phyloP scores from a whole-genome alignment of 2,329 filamentous ascomycete genomes.

The Venturia aucupariae region DNA sequence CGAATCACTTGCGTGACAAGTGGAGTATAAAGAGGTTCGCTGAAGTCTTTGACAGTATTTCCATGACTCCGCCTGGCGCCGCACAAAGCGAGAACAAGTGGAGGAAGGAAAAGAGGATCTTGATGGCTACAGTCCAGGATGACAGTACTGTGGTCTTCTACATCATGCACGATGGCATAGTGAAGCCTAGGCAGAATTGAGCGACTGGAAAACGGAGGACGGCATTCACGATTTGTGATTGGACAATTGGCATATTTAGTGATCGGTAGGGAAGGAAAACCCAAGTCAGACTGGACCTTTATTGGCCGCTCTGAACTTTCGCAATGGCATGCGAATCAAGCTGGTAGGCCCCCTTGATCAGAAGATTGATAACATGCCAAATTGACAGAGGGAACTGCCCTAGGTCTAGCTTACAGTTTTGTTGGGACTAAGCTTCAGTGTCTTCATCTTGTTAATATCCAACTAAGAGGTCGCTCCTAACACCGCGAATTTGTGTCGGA shows the following conservation, averaged over 20 bases:
- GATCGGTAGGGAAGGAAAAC: no score
- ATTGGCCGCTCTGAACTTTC: neutral
- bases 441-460: no score
- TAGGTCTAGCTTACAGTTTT: no score
- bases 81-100: constrained; percentile 28
- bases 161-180: constrained; percentile 21
- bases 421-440: no score
- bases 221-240: no score
- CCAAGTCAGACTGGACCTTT: neutral
- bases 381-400: no score
- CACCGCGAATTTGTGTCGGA: no score
- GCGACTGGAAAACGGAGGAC: no score
- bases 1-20: constrained; percentile 62
- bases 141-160: constrained; percentile 83
- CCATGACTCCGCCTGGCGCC: constrained; percentile 32
- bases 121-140: constrained; percentile 67
- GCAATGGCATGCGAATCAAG: neutral
- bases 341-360: neutral
- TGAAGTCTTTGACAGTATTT: constrained; percentile 54
- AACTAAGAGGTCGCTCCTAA: no score
- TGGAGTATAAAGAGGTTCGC: constrained; percentile 61
- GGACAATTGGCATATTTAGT: no score
- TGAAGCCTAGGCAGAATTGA: constrained; percentile 16
- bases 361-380: no score
- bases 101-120: constrained; percentile 51